Conservation (phyloP, 257 asterid genomes). For the Przewalskia tangutica region DNA sequence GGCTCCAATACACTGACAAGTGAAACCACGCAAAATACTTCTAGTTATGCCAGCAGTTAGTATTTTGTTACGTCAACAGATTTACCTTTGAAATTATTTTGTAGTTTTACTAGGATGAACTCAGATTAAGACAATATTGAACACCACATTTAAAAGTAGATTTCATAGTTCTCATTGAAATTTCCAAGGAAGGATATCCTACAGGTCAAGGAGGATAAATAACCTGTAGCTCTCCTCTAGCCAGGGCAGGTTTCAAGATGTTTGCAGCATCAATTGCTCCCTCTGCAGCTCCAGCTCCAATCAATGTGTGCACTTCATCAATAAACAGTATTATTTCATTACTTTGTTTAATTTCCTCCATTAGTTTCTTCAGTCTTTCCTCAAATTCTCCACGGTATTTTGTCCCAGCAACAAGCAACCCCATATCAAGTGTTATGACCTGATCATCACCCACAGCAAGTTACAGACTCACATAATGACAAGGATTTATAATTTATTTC, state of each 20-base stretch:
- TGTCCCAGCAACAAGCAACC: conserved; percentile 32
- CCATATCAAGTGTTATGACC: conserved; percentile 40
- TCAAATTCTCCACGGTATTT: conserved; percentile 34
- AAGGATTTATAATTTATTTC: not conserved
- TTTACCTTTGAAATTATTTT: not conserved
- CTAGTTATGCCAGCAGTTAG: not conserved
- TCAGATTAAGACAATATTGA: not conserved
- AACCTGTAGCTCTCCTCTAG: conserved; percentile 38
- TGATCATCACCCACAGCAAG: not conserved
- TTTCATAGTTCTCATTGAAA: not conserved
- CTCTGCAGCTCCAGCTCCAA: conserved; percentile 34
- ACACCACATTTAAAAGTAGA: not conserved
- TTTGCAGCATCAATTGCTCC: conserved; percentile 34
- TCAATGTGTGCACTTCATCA: conserved; percentile 36
- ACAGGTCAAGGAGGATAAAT: not conserved
- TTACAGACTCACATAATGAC: not conserved
- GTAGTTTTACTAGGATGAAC: not conserved
- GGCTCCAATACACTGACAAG: conserved; percentile 50
- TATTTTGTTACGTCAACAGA: not conserved
- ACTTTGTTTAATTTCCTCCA: conserved; percentile 26
- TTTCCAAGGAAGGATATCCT: not conserved
- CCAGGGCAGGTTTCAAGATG: conserved; percentile 33
- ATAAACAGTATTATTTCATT: conserved; percentile 29
- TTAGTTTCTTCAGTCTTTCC: conserved; percentile 25
- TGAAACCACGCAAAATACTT: not conserved